Conservation (phyloP, 73 alveolate species). For the Blepharisma japonicum region DNA sequence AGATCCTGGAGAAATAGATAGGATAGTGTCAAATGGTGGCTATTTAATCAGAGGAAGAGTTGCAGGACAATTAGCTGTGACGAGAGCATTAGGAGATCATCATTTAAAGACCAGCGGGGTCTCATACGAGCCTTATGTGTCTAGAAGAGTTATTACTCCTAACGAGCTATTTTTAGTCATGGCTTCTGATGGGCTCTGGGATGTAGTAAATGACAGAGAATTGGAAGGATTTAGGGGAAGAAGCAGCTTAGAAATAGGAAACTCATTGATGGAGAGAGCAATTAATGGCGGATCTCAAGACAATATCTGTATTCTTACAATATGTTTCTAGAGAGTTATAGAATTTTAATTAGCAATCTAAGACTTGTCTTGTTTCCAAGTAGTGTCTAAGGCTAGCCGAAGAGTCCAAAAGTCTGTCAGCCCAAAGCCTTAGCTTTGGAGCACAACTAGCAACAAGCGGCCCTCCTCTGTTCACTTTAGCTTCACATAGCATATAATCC, state of each 20-base stretch:
- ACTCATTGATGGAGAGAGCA: conserved; percentile 63
- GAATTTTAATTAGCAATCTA: no score
- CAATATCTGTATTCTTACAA: conserved; percentile 53
- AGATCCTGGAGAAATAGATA: conserved; percentile 76
- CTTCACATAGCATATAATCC: not conserved
- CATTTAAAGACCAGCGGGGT: conserved; percentile 77
- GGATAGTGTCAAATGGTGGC: conserved; percentile 69
- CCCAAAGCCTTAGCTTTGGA: not conserved
- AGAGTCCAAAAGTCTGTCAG: not conserved
- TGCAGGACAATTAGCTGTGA: conserved; percentile 85
- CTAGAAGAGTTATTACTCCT: conserved; percentile 48
- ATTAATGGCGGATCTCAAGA: conserved; percentile 80
- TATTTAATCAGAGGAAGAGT: conserved; percentile 73
- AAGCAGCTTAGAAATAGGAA: conserved; percentile 56
- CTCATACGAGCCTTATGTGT: conserved; percentile 61
- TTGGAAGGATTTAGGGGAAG: conserved; percentile 37
- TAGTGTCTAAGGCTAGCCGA: not conserved
- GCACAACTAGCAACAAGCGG: not conserved
- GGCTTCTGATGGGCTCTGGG: conserved; percentile 91
- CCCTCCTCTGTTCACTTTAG: not conserved
- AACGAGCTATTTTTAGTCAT: conserved; percentile 57
- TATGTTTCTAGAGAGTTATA: not conserved
- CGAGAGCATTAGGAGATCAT: conserved; percentile 97
- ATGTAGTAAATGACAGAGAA: conserved; percentile 71
- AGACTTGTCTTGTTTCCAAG: not conserved